phyloP scores from a whole-genome alignment of 2,329 filamentous ascomycete genomes.

The Aspergillus tanneri region DNA sequence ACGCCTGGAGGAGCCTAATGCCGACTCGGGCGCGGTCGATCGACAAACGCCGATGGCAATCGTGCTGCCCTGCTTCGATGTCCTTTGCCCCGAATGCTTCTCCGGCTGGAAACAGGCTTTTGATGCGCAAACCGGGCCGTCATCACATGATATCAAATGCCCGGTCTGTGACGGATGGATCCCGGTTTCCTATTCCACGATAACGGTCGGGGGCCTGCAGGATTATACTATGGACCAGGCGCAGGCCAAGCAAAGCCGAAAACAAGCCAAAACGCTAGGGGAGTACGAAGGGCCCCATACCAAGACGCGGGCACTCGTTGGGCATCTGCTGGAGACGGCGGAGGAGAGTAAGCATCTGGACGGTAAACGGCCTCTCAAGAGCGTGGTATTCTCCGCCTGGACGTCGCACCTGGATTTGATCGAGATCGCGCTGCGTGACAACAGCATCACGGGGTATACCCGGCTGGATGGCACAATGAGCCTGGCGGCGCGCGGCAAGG shows the following conservation, averaged over 20 bases:
- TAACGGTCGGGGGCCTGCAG: conserved; percentile 60
- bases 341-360: conserved; percentile 54
- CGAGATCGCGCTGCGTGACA: conserved; percentile 69
- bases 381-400: conserved; percentile 95
- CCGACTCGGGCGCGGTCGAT: conserved; percentile 54
- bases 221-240: conserved; percentile 56
- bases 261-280: conserved; percentile 60
- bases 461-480: conserved; percentile 92
- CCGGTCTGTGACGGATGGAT: conserved; percentile 66
- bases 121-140: conserved; percentile 45
- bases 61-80: conserved; percentile 84
- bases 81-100: conserved; percentile 76
- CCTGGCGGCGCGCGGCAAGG: conserved; percentile 68
- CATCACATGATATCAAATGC: conserved; percentile 56
- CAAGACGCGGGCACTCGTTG: conserved; percentile 79
- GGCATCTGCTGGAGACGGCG: conserved; percentile 67
- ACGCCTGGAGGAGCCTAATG: conserved; percentile 56
- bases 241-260: conserved; percentile 53
- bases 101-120: conserved; percentile 58
- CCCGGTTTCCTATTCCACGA: conserved; percentile 63
- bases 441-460: conserved; percentile 57
- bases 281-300: conserved; percentile 84
- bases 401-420: conserved; percentile 93
- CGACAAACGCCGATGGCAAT: conserved; percentile 59
- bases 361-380: conserved; percentile 76